A percentile compares a stretch with the other conserved stretches of the same genome.
Conservation (phyloP, 1,284 basidiomycete species). For the Malassezia caprae region DNA sequence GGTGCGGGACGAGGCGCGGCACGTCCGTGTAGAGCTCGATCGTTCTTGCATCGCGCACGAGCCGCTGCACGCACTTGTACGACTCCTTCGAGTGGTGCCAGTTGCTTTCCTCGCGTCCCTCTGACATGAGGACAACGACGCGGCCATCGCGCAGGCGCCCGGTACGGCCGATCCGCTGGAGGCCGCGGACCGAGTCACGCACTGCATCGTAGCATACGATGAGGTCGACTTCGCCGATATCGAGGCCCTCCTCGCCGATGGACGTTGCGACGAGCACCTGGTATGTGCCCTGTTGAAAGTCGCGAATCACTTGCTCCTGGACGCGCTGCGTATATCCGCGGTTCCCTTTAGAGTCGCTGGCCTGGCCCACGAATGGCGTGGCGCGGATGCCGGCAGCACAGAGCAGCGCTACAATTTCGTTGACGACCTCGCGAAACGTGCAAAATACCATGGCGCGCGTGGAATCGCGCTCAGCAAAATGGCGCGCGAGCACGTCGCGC, state of each 20-base stretch:
- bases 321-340: slow-evolving; percentile 84
- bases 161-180: slow-evolving; percentile 91
- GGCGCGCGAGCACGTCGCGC: slow-evolving; percentile 26
- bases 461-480: slow-evolving; percentile 54
- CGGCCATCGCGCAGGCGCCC: slow-evolving; percentile 82
- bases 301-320: slow-evolving; percentile 75
- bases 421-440: slow-evolving; percentile 74
- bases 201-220: slow-evolving; percentile 95
- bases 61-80: slow-evolving; percentile 79
- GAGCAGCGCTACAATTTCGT: slow-evolving; percentile 65
- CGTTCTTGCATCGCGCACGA: slow-evolving; percentile 72
- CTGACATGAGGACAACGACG: slow-evolving; percentile 84
- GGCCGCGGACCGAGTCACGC: slow-evolving; percentile 86
- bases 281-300: slow-evolving; percentile 76
- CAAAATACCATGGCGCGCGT: slow-evolving; percentile 95
- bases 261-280: slow-evolving; percentile 93
- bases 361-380: slow-evolving; percentile 88
- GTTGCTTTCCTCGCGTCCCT: slow-evolving; percentile 80
- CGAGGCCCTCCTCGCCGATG: slow-evolving; percentile 97
- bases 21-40: slow-evolving; percentile 89
- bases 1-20: slow-evolving; percentile 68
- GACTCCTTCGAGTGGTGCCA: slow-evolving; percentile 79
- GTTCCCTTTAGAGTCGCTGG: slow-evolving; percentile 69
- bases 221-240: slow-evolving; percentile 96
- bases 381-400: slow-evolving; percentile 54